These are phyloP conservation scores for Verticillium longisporum DNA, from an alignment of 2,329 filamentous ascomycete species.

Conservation along the genomic window DNA sequence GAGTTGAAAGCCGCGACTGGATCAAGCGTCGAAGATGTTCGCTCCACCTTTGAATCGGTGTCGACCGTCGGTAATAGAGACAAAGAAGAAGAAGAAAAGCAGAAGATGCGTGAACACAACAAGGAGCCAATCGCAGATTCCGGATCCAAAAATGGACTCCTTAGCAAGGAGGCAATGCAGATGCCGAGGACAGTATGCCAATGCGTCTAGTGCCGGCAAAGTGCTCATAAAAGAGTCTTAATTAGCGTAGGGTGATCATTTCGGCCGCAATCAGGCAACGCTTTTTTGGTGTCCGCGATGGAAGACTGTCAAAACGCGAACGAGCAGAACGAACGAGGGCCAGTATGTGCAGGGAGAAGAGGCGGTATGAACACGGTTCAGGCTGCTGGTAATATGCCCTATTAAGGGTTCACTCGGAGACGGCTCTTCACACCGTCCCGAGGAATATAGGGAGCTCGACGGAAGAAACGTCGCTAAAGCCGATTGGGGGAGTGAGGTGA, in stretches of 20 bases:
- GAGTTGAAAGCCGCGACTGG: background rate
- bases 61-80: background rate
- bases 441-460: background rate
- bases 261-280: conserved; percentile 4
- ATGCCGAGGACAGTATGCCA: conserved; percentile 17
- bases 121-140: conserved; percentile 13
- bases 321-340: conserved; percentile 8
- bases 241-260: conserved; percentile 9
- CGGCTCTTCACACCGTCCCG: background rate
- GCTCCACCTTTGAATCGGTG: background rate
- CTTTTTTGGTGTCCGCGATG: conserved; percentile 3
- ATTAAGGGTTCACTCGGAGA: conserved; percentile 5
- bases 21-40: background rate
- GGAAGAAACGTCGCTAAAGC: background rate
- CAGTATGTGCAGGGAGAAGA: conserved; percentile 11
- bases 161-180: conserved; percentile 15
- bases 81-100: conserved; percentile 11
- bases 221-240: conserved; percentile 8
- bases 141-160: conserved; percentile 17
- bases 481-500: background rate
- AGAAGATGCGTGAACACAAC: conserved; percentile 10
- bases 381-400: conserved; percentile 12
- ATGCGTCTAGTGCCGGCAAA: conserved; percentile 17
- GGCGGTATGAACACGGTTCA: conserved; percentile 8
- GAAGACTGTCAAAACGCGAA: conserved; percentile 6